Base-by-base conservation (phyloP, 352 stramenopile species). In the Phytophthora hibernalis region DNA sequence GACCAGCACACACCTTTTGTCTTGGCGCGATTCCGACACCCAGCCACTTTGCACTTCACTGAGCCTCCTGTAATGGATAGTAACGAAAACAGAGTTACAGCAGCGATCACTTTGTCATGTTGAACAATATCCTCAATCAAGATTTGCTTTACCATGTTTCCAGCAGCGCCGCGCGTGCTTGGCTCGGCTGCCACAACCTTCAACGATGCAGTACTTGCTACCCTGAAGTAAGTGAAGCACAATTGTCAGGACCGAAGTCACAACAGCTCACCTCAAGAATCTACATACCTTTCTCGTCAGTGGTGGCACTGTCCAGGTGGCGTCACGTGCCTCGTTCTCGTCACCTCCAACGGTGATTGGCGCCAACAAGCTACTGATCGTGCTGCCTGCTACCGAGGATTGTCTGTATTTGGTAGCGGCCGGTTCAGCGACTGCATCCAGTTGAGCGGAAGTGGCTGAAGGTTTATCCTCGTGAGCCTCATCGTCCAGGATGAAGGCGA, bases 121-220 rank as follows among this genome's bases (percentile, higher is more conserved):
- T n/a, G n/a, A 48, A 28, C 10, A 31, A 47, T 1, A 33, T n/a
- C 12, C 22, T 53, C 43, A 11, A 47, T 1, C 45, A 30, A 16
- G 15, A 55, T 18, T 11, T 54, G 51, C 54, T n/a, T 20, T 59
- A 69, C 75, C 75, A 42, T 83, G 76, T 37, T 74, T 73, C 76
- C 76, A 83, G 68, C 76, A 83, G 38, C 62, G 65, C 15, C 69
- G 57, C 6, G 68, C 66, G 51, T 83, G 68, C 54, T 83, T 83
- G 51, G 62, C 65, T 40, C 70, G 45, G 31, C 68, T 70, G 5
- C 57, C 54, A 54, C 66, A 77, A 52, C 62, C 65, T 65, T 81
- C 57, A 44, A 78, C 68, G 5, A 80, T 72, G 47, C 75, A 83
- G 35, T 63, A 77, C 62, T 82, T 79, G 60, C 76, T 77, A 18